Evolutionary conservation across 257 asterid genomes (phyloP).

Genomic region (Lavandula angustifolia): DNA sequence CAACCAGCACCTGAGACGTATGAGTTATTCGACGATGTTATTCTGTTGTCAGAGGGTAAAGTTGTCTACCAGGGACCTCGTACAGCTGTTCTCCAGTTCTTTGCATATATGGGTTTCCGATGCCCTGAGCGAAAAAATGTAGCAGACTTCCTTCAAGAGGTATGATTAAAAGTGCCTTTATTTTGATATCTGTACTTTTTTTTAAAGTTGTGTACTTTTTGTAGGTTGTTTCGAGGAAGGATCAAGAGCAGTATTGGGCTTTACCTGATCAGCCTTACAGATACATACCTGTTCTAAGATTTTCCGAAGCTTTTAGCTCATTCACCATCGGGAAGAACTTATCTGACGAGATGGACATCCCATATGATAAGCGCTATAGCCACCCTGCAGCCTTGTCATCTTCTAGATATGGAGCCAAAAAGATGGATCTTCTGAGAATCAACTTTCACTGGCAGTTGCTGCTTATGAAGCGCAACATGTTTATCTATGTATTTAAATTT

Average conservation of each 20-base stretch:
- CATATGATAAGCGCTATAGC: conserved; percentile 78
- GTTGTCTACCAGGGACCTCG: conserved; percentile 95
- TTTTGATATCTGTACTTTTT: conserved; percentile 20
- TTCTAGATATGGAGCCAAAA: conserved; percentile 72
- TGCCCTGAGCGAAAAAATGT: conserved; percentile 92
- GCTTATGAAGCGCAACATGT: conserved; percentile 84
- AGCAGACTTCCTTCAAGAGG: conserved; percentile 98
- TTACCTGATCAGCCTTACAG: conserved; percentile 61
- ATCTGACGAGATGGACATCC: conserved; percentile 57
- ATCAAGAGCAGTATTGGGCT: conserved; percentile 93
- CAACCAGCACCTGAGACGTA: conserved; percentile 99
- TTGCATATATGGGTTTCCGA: conserved; percentile 72
- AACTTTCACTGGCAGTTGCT: conserved; percentile 81
- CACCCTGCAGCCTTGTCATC: conserved; percentile 93
- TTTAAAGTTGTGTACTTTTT: conserved; percentile 27
- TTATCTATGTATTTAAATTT: conserved; percentile 82
- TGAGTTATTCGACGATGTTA: conserved; percentile 83
- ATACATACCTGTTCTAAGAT: conserved; percentile 61
- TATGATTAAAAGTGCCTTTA: conserved; percentile 40
- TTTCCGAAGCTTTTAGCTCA: conserved; percentile 78
- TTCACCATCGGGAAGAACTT: conserved; percentile 62
- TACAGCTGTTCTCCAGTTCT: conserved; percentile 61
- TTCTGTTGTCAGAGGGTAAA: conserved; percentile 86
- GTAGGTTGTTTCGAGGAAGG: conserved; percentile 86
- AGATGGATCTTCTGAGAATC: conserved; percentile 71